Evolutionary conservation across 805 yeast genomes (phyloP), one percentile per base, ranked within the genome.

Genomic region (Candida nitratophila): DNA sequence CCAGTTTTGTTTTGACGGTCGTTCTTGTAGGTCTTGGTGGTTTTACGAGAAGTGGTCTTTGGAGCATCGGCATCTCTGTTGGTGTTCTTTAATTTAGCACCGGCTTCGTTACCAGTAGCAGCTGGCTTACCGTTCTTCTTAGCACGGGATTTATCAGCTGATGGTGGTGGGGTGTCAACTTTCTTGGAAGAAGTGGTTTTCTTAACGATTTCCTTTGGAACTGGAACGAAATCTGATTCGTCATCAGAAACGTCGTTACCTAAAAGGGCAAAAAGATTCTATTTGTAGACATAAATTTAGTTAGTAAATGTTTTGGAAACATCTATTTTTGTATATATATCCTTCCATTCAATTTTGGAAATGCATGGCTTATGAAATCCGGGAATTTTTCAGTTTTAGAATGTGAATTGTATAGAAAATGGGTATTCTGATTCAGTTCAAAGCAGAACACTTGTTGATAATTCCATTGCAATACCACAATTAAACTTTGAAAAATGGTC

Each of bases 1-100:
- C 83, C 87, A 54, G 86, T 64, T 76, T 85, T 86, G 54, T 91
- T 79, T 63, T 81, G 93, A 71, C 95, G 93, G 80, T 91, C 98
- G 48, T 69, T 67, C 58, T 76, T 73, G 65, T 66, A 71, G 45
- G 50, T 53, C 70, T 79, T 79, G 63, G 74, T 69, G 59, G 77
- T 64, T 39, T 56, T 59, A 52, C 66, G 59, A 32, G 46, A 44
- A 60, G 77, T 77, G 56, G 72, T 50, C 48, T 79, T 78, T 55
- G 76, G 77, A 47, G 77, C 71, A 55, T 78, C 80, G 50, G 69
- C 71, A 40, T 73, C 62, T 56, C 78, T 76, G 77, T 93, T 93
- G 67, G 83, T 79, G 63, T 69, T 63, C 74, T 78, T 81, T 76
- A 71, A 79, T 68, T 73, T 81, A 67, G 81, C 70, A 51, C 95